These are phyloP conservation scores for Rosellinia necatrix DNA, from an alignment of 2,329 filamentous ascomycete species.

Conservation along the genomic window DNA sequence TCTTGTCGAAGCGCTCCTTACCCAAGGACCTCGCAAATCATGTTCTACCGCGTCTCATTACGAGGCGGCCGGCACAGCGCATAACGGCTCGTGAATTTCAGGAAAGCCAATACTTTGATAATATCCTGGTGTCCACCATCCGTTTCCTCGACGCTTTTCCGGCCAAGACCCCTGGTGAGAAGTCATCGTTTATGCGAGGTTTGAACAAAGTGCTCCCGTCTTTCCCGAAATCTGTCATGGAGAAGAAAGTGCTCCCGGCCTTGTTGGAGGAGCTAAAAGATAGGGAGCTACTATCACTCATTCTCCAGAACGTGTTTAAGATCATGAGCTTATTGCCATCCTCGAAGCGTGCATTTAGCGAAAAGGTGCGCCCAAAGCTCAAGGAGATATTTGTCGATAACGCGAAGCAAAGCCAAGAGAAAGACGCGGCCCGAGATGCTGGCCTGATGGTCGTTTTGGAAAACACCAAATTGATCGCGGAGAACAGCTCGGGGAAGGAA, in stretches of 20 bases:
- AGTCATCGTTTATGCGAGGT: conserved; percentile 88
- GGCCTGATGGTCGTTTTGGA: conserved; percentile 91
- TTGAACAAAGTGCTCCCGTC: conserved; percentile 85
- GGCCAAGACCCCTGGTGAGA: conserved; percentile 89
- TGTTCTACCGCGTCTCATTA: conserved; percentile 84
- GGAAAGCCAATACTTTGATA: conserved; percentile 94
- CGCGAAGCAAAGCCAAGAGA: conserved; percentile 66
- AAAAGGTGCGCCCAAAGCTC: conserved; percentile 82
- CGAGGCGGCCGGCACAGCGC: conserved; percentile 82
- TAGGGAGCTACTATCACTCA: conserved; percentile 79
- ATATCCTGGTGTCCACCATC: conserved; percentile 93
- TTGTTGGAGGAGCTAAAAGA: conserved; percentile 94
- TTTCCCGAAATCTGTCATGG: conserved; percentile 90
- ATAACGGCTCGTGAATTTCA: conserved; percentile 91
- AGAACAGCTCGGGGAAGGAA: conserved; percentile 85
- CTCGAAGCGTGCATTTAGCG: conserved; percentile 77
- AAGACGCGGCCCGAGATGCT: conserved; percentile 82
- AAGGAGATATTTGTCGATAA: conserved; percentile 79
- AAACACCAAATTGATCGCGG: conserved; percentile 74
- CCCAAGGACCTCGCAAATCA: conserved; percentile 77
- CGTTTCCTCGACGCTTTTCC: conserved; percentile 91
- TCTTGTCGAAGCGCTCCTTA: conserved; percentile 76
- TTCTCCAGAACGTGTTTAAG: conserved; percentile 90
- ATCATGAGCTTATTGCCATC: conserved; percentile 80
- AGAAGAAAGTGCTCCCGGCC: conserved; percentile 90